These are phyloP conservation scores for Hypoxylon sp. DNA, from an alignment of 2,329 filamentous ascomycete species.

Conservation along the genomic window DNA sequence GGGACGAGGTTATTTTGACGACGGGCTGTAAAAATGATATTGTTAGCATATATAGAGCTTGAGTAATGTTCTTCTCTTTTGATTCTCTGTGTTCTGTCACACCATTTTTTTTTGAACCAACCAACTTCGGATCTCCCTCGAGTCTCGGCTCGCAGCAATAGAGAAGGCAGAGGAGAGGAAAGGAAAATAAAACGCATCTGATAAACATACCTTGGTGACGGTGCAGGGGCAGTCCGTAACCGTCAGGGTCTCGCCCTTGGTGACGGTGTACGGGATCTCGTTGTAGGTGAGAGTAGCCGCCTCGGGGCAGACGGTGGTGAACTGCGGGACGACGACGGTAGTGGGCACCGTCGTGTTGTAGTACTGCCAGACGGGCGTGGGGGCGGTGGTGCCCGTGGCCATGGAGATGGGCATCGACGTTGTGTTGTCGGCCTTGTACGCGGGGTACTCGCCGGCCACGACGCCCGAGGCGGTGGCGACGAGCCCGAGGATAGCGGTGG, in stretches of 20 bases:
- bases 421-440: constrained; percentile 10
- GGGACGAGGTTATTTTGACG: constrained; percentile 41
- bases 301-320: constrained; percentile 55
- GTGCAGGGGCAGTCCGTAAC: constrained; percentile 68
- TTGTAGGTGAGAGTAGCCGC: constrained; percentile 65
- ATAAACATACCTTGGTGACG: constrained; percentile 48
- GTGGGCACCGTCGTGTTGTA: constrained; percentile 47
- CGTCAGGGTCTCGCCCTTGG: constrained; percentile 65
- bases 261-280: constrained; percentile 65
- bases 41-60: too few relatives aligned
- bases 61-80: too few relatives aligned
- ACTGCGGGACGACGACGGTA: constrained; percentile 42
- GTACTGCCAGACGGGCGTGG: constrained; percentile 40
- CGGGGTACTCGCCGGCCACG: constrained; percentile 24
- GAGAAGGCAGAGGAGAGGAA: too few relatives aligned
- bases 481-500: constrained; percentile 44
- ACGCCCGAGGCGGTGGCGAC: constrained; percentile 43
- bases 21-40: constrained; percentile 29
- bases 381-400: constrained; percentile 20
- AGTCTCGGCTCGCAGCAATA: too few relatives aligned
- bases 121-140: too few relatives aligned
- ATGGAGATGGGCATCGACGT: background rate
- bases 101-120: too few relatives aligned
- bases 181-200: background rate
- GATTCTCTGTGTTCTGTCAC: too few relatives aligned